A percentile compares a stretch with the other conserved stretches of the same genome.
Conservation (phyloP, 2,329 filamentous ascomycete genomes). For the Clarireedia monteithiana region DNA sequence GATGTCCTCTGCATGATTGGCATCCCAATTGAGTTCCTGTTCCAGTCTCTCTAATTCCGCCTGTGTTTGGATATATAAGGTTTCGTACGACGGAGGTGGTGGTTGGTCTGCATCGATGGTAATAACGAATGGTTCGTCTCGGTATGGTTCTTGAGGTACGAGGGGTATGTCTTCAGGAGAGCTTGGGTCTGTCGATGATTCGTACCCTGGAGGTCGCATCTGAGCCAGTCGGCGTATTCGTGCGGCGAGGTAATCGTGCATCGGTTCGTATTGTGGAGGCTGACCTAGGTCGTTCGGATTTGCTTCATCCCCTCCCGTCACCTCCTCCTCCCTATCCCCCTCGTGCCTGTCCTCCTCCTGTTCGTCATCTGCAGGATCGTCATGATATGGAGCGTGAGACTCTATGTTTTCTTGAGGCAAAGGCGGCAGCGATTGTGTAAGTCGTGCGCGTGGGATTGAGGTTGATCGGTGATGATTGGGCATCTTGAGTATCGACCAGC, state of each 20-base stretch:
- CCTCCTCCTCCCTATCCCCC: not conserved
- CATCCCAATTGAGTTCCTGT: constrained; percentile 16
- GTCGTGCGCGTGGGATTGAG: constrained; percentile 17
- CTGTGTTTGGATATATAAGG: constrained; percentile 15
- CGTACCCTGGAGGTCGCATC: constrained; percentile 1
- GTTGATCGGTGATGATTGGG: constrained; percentile 13
- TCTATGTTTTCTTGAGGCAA: constrained; percentile 12
- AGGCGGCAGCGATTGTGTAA: constrained; percentile 20
- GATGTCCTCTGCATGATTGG: constrained; percentile 20
- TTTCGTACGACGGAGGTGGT: constrained; percentile 23
- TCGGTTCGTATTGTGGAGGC: constrained; percentile 25
- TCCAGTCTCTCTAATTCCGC: constrained; percentile 17
- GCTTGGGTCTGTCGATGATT: not conserved
- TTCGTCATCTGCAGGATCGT: constrained; percentile 19
- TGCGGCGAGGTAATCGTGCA: constrained; percentile 24
- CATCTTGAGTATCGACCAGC: constrained; percentile 9
- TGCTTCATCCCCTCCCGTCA: not conserved
- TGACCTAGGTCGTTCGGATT: not conserved
- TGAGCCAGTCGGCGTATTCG: constrained; percentile 13
- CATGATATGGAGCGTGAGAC: constrained; percentile 17
- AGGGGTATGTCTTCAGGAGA: constrained; percentile 2
- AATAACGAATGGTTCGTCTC: constrained; percentile 23
- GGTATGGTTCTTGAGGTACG: constrained; percentile 19
- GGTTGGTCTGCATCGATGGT: constrained; percentile 17
- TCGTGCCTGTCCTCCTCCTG: constrained; percentile 4